These are phyloP conservation scores for Penicillium occitanis DNA, from an alignment of 2,329 filamentous ascomycete species.

Conservation along the genomic window DNA sequence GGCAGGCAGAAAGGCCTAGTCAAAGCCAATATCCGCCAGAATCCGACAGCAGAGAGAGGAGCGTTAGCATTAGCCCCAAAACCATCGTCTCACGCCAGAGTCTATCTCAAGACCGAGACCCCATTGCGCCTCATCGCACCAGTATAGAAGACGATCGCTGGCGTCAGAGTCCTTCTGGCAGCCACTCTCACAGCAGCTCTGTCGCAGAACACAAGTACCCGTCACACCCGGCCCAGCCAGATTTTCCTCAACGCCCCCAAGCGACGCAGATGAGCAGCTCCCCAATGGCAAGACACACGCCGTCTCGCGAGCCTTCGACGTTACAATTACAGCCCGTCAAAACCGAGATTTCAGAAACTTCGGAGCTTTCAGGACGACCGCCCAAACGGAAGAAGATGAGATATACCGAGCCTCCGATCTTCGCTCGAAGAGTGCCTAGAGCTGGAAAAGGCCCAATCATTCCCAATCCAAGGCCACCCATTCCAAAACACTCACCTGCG, in stretches of 20 bases:
- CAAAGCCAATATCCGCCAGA: constrained; percentile 47
- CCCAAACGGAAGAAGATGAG: constrained; percentile 52
- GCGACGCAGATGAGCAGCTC: constrained; percentile 28
- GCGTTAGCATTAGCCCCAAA: constrained; percentile 76
- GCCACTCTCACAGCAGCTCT: constrained; percentile 23
- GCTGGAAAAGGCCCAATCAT: constrained; percentile 45
- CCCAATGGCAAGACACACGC: constrained; percentile 26
- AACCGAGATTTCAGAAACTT: constrained; percentile 24
- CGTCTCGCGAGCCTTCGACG: constrained; percentile 24
- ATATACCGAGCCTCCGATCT: constrained; percentile 56
- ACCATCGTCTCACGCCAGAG: constrained; percentile 49
- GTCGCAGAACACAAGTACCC: constrained; percentile 19
- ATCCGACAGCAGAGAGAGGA: constrained; percentile 67
- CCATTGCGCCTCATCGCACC: constrained; percentile 25
- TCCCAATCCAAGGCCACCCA: constrained; percentile 35
- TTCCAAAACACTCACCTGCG: constrained; percentile 33
- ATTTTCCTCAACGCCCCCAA: constrained; percentile 19
- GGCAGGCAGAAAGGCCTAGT: constrained; percentile 28
- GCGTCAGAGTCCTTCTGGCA: constrained; percentile 30
- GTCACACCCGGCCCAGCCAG: constrained; percentile 20
- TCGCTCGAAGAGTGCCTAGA: constrained; percentile 46
- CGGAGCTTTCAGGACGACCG: constrained; percentile 28
- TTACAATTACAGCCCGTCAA: constrained; percentile 26
- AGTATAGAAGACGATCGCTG: constrained; percentile 32
- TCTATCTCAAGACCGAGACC: constrained; percentile 29